Percentiles rank a stretch among this genome's conserved stretches.
These are phyloP conservation scores for Cutaneotrichosporon cutaneum DNA, from an alignment of 1,284 basidiomycete genomes.

Conservation along the genomic window DNA sequence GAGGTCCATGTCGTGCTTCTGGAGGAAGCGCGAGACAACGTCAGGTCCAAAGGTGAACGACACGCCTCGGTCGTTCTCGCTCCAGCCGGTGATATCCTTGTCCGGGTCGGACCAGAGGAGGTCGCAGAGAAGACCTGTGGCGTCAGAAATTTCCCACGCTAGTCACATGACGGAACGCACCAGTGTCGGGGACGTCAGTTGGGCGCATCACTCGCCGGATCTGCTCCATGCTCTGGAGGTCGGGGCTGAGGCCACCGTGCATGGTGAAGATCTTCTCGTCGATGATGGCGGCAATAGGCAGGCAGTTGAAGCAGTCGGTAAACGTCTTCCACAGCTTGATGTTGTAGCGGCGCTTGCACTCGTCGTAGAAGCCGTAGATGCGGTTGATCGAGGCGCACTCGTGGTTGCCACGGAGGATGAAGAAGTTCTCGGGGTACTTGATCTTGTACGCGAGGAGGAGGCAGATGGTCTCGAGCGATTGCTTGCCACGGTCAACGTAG, in stretches of 20 bases:
- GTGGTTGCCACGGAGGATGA: conserved; percentile 63
- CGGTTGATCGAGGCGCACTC: conserved; percentile 63
- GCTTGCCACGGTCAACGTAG: conserved; percentile 64
- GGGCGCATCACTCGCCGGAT: conserved; percentile 99
- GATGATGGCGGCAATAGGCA: conserved; percentile 64
- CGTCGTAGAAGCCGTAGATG: conserved; percentile 64
- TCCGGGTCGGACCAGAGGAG: conserved; percentile 98
- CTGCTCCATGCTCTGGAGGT: conserved; percentile 99
- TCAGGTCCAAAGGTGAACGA: conserved; percentile 87
- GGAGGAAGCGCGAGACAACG: conserved; percentile 94
- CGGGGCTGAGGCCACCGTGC: conserved; percentile 67
- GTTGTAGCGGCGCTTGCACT: conserved; percentile 65
- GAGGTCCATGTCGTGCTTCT: conserved; percentile 99
- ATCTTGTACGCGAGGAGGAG: conserved; percentile 59
- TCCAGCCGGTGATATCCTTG: conserved; percentile 99
- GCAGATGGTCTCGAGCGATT: conserved; percentile 63
- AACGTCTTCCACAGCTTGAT: conserved; percentile 68
- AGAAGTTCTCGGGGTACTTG: conserved; percentile 66
- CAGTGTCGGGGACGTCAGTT: conserved; percentile 97
- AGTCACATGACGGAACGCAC: conserved; percentile 56
- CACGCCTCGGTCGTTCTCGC: conserved; percentile 97
- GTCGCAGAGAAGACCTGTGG: conserved; percentile 84
- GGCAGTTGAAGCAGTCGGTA: conserved; percentile 65
- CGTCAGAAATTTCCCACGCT: not conserved
- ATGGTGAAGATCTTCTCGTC: conserved; percentile 64